Base-by-base conservation (phyloP, 2,329 filamentous ascomycete species). In the Alternaria postmessia region DNA sequence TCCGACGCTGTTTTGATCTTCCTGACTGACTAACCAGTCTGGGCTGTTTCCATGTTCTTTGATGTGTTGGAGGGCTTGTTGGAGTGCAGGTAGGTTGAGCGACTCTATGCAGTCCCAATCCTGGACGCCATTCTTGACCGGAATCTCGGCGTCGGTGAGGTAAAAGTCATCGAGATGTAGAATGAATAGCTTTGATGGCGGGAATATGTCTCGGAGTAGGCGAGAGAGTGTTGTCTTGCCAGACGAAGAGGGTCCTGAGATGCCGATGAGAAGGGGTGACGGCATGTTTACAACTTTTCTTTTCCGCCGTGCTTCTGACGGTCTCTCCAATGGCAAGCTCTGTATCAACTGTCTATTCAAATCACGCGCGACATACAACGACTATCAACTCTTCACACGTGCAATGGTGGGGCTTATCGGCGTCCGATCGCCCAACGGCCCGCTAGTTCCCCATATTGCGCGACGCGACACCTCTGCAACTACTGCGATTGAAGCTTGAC, bases 101-200 rank as follows among this genome's bases (percentile, higher is more conserved):
- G 94, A 86, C 65, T 89, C 91, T 16, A 92, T 83, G 70, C 94
- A 97, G 79, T 99, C 95, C 94, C 95, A 98, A 81, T 99, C 94
- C 65, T 91, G 83, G 12, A 97, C 81, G 4, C 71, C 73, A n/a
- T 77, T 65, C 26, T 82, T 81, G 16, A 85, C 75, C 2, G 83
- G 80, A 39, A 86, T 87, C 86, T 93, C 85, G 30, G 85, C 80
- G 75, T 98, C 94, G 1, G 91, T 84, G 66, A 88, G 89, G 81
- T 97, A 99, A 77, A 98, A 99, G 79, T 99, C 95, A 81, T 99
- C 95, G 77, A 97, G 89, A 77, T 99, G 95, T 22, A 99, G 85
- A 72, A 98, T 91, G 73, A 93, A 94, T 16, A 88, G 64, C n/a
- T 68, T 67, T 16, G 64, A 52, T 12, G 72, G 66, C 8, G 89